Evolutionary conservation across 345 rosid species (phyloP).

Genomic region (Heritiera littoralis): DNA sequence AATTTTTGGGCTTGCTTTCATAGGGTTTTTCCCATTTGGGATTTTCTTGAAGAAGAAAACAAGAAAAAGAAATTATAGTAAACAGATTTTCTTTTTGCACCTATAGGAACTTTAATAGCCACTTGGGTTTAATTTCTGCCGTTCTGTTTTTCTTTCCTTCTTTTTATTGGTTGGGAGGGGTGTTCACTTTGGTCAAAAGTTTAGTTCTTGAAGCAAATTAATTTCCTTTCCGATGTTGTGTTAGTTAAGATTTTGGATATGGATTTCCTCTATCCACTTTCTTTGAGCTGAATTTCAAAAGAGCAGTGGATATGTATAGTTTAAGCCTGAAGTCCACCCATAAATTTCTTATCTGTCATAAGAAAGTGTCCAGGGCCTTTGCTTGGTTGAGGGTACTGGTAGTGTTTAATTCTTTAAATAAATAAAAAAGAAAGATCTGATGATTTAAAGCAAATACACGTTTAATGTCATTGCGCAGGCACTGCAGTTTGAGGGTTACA

Average conservation of each 20-base stretch:
- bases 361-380: neutral
- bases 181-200: neutral
- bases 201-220: neutral
- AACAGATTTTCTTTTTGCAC: neutral
- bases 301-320: neutral
- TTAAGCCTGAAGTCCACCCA: neutral
- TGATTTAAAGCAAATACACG: neutral
- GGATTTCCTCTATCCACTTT: neutral
- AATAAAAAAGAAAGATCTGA: neutral
- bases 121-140: neutral
- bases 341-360: neutral
- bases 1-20: neutral
- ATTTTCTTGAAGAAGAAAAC: neutral
- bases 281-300: neutral
- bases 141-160: neutral
- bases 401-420: neutral
- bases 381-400: neutral
- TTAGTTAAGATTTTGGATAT: neutral
- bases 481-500: neutral
- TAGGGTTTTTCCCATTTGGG: neutral
- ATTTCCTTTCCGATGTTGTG: neutral
- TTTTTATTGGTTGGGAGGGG: neutral
- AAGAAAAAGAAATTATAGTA: neutral
- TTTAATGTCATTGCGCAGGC: neutral
- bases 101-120: neutral